phyloP scores from a whole-genome alignment of 306 rosid genomes.

The Luffa acutangula region DNA sequence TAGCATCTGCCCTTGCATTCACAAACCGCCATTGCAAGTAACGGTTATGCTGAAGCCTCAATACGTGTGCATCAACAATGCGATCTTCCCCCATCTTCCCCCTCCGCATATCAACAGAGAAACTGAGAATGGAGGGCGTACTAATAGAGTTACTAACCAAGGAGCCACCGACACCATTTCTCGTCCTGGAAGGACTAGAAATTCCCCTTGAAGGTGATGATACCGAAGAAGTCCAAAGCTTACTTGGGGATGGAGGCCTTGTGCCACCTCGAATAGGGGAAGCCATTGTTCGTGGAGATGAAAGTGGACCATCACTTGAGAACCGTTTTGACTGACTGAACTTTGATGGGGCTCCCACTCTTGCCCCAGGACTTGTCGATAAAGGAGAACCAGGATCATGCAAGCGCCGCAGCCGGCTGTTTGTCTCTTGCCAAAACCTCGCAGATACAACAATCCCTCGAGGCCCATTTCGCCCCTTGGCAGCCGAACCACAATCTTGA shows the following conservation, averaged over 20 bases:
- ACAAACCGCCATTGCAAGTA: slow-evolving; percentile 94
- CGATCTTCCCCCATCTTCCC: slow-evolving; percentile 96
- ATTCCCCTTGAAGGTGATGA: slow-evolving; percentile 68
- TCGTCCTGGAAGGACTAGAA: slow-evolving; percentile 70
- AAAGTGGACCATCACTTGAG: slow-evolving; percentile 39
- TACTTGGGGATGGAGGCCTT: slow-evolving; percentile 81
- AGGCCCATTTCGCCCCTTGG: slow-evolving; percentile 30
- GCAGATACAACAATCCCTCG: slow-evolving; percentile 79
- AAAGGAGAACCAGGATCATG: slow-evolving; percentile 90
- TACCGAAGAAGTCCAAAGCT: slow-evolving; percentile 60
- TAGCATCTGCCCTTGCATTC: slow-evolving; percentile 90
- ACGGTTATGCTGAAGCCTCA: slow-evolving; percentile 87
- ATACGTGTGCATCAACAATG: slow-evolving; percentile 75
- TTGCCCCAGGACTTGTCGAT: slow-evolving; percentile 57
- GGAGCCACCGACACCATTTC: slow-evolving; percentile 48
- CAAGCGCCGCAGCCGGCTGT: slow-evolving; percentile 73
- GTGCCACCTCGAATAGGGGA: slow-evolving; percentile 66
- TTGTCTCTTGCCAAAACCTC: slow-evolving; percentile 96
- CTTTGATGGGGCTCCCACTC: slow-evolving; percentile 34
- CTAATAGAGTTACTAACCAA: slow-evolving; percentile 38
- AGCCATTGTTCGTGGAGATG: slow-evolving; percentile 64
- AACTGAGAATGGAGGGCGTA: slow-evolving; percentile 84
- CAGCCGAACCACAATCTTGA: slow-evolving; percentile 38
- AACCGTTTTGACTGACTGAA: slow-evolving; percentile 53
- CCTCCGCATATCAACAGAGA: slow-evolving; percentile 80